Evolutionary conservation across 805 yeast species (phyloP).

Genomic region (Metschnikowia vanudenii): DNA sequence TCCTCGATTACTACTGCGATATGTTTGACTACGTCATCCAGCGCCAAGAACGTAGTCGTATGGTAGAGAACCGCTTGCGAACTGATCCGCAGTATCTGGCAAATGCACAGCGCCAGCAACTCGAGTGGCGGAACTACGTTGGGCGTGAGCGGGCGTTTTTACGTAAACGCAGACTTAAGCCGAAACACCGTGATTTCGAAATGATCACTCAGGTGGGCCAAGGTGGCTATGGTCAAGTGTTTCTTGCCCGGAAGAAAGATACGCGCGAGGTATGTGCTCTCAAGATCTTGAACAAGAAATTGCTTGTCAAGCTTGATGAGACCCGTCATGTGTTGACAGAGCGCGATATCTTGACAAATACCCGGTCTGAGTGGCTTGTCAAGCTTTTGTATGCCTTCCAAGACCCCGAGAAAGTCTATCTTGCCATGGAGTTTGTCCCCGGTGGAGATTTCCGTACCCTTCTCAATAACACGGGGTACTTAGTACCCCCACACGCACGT

Average conservation of each 20-base stretch:
- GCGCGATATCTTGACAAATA: constrained; percentile 93
- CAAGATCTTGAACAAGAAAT: constrained; percentile 83
- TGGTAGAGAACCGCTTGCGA: constrained; percentile 61
- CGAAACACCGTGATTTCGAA: constrained; percentile 92
- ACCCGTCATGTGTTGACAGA: constrained; percentile 95
- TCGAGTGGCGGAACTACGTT: constrained; percentile 71
- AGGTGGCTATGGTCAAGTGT: constrained; percentile 99
- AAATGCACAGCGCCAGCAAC: constrained; percentile 35
- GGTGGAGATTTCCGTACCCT: constrained; percentile 98
- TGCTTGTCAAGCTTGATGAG: constrained; percentile 86
- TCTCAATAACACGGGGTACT: constrained; percentile 86
- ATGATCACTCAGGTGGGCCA: constrained; percentile 98
- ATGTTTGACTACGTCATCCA: constrained; percentile 88
- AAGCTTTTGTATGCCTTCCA: constrained; percentile 93
- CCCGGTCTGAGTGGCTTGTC: constrained; percentile 94
- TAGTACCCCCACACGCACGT: constrained; percentile 93
- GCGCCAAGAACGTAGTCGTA: constrained; percentile 76
- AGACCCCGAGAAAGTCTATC: constrained; percentile 81
- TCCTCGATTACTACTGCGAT: constrained; percentile 93
- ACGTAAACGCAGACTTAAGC: constrained; percentile 86
- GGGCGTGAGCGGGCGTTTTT: constrained; percentile 82
- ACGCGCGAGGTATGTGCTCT: constrained; percentile 94
- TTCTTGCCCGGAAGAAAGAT: constrained; percentile 88
- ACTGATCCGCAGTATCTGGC: constrained; percentile 44
- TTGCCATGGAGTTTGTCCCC: constrained; percentile 99